These are phyloP conservation scores for Talaromyces adpressus DNA, from an alignment of 495 filamentous ascomycete species.

Conservation along the genomic window DNA sequence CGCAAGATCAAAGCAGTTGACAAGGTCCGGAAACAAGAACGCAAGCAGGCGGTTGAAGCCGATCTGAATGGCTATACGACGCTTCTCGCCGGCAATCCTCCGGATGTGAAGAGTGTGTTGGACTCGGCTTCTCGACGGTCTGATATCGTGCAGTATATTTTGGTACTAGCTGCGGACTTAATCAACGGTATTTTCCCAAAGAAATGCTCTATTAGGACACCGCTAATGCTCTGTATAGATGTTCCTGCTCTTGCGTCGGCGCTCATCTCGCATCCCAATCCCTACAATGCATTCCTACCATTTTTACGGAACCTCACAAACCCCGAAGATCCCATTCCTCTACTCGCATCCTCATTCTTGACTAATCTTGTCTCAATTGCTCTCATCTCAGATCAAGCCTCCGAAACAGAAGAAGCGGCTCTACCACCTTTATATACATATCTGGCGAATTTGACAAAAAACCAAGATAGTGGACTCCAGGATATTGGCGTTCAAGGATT, in stretches of 20 bases:
- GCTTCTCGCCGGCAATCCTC: conserved; percentile 67
- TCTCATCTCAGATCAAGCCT: conserved; percentile 49
- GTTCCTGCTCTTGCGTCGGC: conserved; percentile 68
- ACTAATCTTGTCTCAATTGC: conserved; percentile 71
- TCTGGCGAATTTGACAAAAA: conserved; percentile 71
- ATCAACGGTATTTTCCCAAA: conserved; percentile 57
- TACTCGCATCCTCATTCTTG: conserved; percentile 85
- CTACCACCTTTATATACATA: conserved; percentile 83
- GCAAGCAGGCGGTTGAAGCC: conserved; percentile 69
- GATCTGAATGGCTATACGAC: conserved; percentile 71
- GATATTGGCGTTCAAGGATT: conserved; percentile 93
- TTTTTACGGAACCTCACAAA: conserved; percentile 75
- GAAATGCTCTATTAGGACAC: background rate
- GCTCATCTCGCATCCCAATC: conserved; percentile 65
- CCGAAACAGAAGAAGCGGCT: conserved; percentile 58
- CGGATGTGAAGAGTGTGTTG: conserved; percentile 65
- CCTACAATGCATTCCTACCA: conserved; percentile 80
- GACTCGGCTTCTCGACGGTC: conserved; percentile 69
- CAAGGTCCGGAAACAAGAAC: conserved; percentile 86
- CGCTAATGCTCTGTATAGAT: conserved; percentile 43
- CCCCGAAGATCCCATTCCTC: conserved; percentile 76
- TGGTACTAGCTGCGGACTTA: conserved; percentile 82
- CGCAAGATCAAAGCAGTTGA: conserved; percentile 97
- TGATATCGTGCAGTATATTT: conserved; percentile 90
- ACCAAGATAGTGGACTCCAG: conserved; percentile 78